Conservation (phyloP, 306 rosid species). For the Hippophae rhamnoides region DNA sequence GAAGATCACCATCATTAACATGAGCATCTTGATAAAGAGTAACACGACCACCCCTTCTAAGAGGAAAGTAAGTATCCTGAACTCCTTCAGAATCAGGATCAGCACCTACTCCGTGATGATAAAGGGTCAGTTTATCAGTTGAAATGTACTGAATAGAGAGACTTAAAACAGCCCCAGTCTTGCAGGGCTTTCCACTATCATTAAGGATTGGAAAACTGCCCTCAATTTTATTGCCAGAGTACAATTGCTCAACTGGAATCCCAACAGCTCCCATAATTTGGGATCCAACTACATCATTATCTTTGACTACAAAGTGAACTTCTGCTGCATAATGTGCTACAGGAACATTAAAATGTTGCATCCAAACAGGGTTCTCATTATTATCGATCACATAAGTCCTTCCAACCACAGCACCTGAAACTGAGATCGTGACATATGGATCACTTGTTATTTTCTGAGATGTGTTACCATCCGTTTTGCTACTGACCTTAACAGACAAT, state of each 20-base stretch:
- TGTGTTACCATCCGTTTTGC: conserved; percentile 28
- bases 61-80: conserved; percentile 64
- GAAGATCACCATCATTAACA: conserved; percentile 47
- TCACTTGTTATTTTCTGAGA: conserved; percentile 46
- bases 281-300: conserved; percentile 65
- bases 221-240: conserved; percentile 36
- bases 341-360: conserved; percentile 63
- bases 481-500: conserved; percentile 26
- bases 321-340: conserved; percentile 74
- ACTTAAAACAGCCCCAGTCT: conserved; percentile 48
- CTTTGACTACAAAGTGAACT: conserved; percentile 69
- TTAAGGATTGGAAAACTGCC: conserved; percentile 54
- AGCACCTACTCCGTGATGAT: conserved; percentile 22
- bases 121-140: conserved; percentile 31
- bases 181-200: conserved; percentile 51
- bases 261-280: conserved; percentile 64
- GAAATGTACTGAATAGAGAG: conserved; percentile 61
- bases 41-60: conserved; percentile 62
- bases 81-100: conserved; percentile 53
- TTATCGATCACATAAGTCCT: conserved; percentile 71
- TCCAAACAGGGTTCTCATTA: conserved; percentile 70
- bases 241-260: conserved; percentile 52
- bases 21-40: conserved; percentile 90
- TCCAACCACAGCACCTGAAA: conserved; percentile 57
- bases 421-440: conserved; percentile 68